Base-by-base conservation (phyloP, 1,284 basidiomycete species). In the Ustilago curta region DNA sequence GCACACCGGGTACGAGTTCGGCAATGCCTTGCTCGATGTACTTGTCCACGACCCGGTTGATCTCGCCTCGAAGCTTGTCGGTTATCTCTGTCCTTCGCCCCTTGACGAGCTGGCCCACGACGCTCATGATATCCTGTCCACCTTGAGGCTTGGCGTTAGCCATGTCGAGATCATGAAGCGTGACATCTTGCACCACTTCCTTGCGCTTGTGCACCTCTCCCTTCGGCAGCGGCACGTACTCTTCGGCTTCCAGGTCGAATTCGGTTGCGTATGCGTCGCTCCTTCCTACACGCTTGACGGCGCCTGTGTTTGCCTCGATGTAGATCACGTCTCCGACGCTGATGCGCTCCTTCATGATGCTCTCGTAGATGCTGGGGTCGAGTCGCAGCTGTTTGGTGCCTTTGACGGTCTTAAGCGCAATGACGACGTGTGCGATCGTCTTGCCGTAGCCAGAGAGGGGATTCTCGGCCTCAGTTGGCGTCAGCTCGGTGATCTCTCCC, bases 241-340 rank as follows among this genome's bases (percentile, higher is more conserved):
- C 97, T 85, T 98, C 96, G 7, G 95, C 94, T 86, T 98, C 97
- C 53, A 99, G 90, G 85, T 98, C 97, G 85, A 94, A 99, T 55
- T 96, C 95, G n/a, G 94, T 95, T 0, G 96, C 95, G 83, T 98
- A 99, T 1, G 96, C 95, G 86, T 99, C 96, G 49, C 95, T 97
- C 25, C 96, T 90, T 12, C 96, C 96, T 8, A 99, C 96, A 21
- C 96, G 91, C 92, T 98, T 98, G 76, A 99, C 95, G 4, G 96
- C 94, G 27, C 97, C 96, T 0, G 94, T 95, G 81, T 95, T 93
- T 0, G 90, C 89, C 86, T 99, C 96, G 67, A 99, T 92, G 85
- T 98, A 98, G 64, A 99, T 92, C 50, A 99, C 95, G 81, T 99
- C 96, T 32, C 96, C 97, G 3, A 98, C 92, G 23, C 94, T 91